Conservation (phyloP, 805 yeast species). For the Lipomyces orientalis region DNA sequence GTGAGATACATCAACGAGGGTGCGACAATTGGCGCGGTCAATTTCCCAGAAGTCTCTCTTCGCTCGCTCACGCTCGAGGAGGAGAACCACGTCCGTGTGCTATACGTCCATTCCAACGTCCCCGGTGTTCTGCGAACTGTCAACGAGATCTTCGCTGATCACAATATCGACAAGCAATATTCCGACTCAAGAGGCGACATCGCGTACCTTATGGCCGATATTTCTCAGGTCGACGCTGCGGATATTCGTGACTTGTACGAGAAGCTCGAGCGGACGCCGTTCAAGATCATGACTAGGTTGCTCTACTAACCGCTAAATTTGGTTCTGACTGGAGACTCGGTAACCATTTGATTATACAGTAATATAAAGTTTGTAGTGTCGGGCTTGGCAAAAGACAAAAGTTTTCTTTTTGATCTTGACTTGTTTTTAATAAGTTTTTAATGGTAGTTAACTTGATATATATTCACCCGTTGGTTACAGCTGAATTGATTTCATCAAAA, state of each 20-base stretch:
- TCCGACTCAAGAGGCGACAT: conserved; percentile 96
- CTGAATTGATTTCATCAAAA: background rate
- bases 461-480: background rate
- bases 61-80: conserved; percentile 88
- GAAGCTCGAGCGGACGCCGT: conserved; percentile 85
- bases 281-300: conserved; percentile 88
- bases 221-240: conserved; percentile 77
- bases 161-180: conserved; percentile 97
- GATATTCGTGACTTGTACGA: conserved; percentile 86
- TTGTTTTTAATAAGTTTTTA: background rate
- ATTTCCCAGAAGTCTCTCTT: conserved; percentile 97
- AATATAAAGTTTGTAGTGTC: background rate
- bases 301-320: conserved; percentile 62
- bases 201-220: conserved; percentile 98
- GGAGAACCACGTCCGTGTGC: conserved; percentile 81
- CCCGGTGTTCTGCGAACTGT: conserved; percentile 99
- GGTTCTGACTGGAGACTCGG: background rate
- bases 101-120: conserved; percentile 95
- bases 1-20: conserved; percentile 96
- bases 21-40: conserved; percentile 90
- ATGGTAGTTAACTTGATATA: no score
- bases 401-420: background rate
- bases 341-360: background rate
- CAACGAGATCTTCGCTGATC: conserved; percentile 89
- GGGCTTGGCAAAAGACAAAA: background rate